These are phyloP conservation scores for Sarcodon sp. DNA, from an alignment of 768 basidiomycete species.

Conservation along the genomic window DNA sequence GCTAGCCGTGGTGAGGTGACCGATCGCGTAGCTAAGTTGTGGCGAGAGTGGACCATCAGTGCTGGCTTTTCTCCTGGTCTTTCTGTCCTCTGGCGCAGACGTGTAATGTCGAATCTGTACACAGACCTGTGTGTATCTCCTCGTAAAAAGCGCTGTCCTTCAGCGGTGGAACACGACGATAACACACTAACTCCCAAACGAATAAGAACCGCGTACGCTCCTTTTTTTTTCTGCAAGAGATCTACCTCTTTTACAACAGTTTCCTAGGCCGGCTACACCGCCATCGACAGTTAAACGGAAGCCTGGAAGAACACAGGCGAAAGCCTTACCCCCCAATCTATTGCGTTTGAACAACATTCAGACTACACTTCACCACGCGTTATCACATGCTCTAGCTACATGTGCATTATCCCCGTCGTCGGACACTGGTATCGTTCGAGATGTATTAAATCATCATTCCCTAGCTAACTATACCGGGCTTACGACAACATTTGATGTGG, in stretches of 20 bases:
- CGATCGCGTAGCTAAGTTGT: too few species aligned
- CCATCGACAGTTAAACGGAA: conserved; percentile 33
- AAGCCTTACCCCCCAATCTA: conserved; percentile 41
- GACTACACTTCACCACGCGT: conserved; percentile 64
- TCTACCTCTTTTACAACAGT: neutral
- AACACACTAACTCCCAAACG: conserved; percentile 55
- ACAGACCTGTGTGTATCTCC: conserved; percentile 52
- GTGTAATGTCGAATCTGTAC: conserved; percentile 47
- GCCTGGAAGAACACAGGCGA: conserved; percentile 10
- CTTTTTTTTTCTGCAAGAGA: neutral
- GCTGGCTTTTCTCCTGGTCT: conserved; percentile 3
- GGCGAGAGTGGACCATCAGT: too few species aligned
- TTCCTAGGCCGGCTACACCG: conserved; percentile 41
- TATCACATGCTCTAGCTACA: conserved; percentile 77
- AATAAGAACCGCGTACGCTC: conserved; percentile 38
- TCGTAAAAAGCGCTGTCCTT: conserved; percentile 46
- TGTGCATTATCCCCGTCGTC: conserved; percentile 66
- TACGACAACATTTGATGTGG: conserved; percentile 45
- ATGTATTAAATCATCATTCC: conserved; percentile 69
- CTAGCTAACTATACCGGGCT: conserved; percentile 58
- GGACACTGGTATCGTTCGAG: conserved; percentile 64
- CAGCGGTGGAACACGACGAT: conserved; percentile 37
- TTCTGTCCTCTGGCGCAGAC: conserved; percentile 6
- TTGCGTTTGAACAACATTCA: conserved; percentile 51
- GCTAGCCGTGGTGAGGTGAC: too few species aligned